Evolutionary conservation across 805 yeast species (phyloP).

Genomic region (Blastobotrys robertii): DNA sequence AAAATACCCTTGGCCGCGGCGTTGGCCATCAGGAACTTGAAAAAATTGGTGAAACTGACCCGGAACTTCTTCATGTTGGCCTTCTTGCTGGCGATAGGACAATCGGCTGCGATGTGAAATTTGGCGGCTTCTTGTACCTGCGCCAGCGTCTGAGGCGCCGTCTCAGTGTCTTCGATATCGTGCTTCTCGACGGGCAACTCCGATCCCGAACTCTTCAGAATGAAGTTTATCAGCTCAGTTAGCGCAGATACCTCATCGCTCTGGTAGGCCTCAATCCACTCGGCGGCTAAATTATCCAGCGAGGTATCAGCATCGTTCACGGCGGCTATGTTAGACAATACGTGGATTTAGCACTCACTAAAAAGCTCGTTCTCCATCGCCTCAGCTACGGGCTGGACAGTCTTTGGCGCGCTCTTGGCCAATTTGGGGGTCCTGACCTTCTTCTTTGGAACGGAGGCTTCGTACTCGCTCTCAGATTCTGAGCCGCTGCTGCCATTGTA

Average conservation of each 20-base stretch:
- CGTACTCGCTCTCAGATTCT: too few relatives aligned
- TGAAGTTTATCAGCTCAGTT: conserved; percentile 54
- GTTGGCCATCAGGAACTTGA: conserved; percentile 20
- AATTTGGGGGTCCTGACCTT: neutral
- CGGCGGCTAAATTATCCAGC: conserved; percentile 41
- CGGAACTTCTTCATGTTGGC: conserved; percentile 40
- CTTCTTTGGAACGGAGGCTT: neutral
- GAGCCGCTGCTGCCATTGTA: neutral
- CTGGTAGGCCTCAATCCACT: conserved; percentile 48
- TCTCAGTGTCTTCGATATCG: conserved; percentile 60
- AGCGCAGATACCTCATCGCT: conserved; percentile 39
- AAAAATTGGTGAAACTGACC: conserved; percentile 45
- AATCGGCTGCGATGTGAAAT: conserved; percentile 56
- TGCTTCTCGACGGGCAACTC: conserved; percentile 57
- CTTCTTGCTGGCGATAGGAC: conserved; percentile 50
- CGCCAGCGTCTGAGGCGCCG: conserved; percentile 61
- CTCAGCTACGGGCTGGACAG: conserved; percentile 3
- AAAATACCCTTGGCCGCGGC: conserved; percentile 10
- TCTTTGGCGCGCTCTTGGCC: neutral
- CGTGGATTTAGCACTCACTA: neutral
- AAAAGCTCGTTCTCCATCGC: conserved; percentile 9
- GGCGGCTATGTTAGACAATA: conserved; percentile 29
- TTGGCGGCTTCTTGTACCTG: conserved; percentile 57
- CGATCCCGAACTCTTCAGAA: conserved; percentile 66
- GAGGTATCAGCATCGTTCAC: conserved; percentile 41